Percentiles rank a stretch among this genome's conserved stretches.
phyloP scores from a whole-genome alignment of 2,329 filamentous ascomycete species.

The Canariomyces notabilis region DNA sequence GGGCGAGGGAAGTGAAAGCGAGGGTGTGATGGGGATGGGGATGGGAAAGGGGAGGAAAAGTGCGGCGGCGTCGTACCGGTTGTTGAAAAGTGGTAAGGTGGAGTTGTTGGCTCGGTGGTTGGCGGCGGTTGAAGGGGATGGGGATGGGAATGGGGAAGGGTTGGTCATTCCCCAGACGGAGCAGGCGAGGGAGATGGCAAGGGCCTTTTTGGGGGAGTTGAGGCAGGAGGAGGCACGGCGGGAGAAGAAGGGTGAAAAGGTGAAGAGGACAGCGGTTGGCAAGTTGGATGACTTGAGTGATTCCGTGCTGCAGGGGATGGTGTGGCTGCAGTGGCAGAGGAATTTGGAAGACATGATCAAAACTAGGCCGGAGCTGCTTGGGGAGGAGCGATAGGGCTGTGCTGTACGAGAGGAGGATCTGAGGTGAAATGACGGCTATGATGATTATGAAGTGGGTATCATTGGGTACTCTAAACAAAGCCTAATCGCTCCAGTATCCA shows the following conservation, averaged over 20 bases:
- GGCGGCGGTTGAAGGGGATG: conserved; percentile 16
- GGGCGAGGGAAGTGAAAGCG: background rate
- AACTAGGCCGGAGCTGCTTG: conserved; percentile 13
- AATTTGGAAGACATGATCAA: conserved; percentile 35
- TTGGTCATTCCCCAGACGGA: conserved; percentile 28
- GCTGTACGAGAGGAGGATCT: background rate
- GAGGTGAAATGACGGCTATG: background rate
- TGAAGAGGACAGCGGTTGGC: conserved; percentile 26
- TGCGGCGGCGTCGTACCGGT: conserved; percentile 11
- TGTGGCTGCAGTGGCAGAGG: conserved; percentile 71
- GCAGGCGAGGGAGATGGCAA: conserved; percentile 33
- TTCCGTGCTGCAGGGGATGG: conserved; percentile 69
- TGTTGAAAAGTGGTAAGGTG: conserved; percentile 58
- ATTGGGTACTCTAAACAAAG: no score
- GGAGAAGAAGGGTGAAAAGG: conserved; percentile 14
- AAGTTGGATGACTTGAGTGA: conserved; percentile 82
- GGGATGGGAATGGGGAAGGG: background rate
- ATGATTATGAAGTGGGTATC: background rate
- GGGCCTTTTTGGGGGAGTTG: conserved; percentile 32
- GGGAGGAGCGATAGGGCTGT: background rate
- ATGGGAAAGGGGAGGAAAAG: background rate
- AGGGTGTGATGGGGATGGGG: background rate
- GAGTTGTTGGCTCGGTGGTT: conserved; percentile 55
- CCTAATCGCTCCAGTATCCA: conserved; percentile 46
- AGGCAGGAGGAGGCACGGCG: conserved; percentile 3